These are phyloP conservation scores for Saxophila tyrrhenica DNA, from an alignment of 495 filamentous ascomycete species.

Conservation along the genomic window DNA sequence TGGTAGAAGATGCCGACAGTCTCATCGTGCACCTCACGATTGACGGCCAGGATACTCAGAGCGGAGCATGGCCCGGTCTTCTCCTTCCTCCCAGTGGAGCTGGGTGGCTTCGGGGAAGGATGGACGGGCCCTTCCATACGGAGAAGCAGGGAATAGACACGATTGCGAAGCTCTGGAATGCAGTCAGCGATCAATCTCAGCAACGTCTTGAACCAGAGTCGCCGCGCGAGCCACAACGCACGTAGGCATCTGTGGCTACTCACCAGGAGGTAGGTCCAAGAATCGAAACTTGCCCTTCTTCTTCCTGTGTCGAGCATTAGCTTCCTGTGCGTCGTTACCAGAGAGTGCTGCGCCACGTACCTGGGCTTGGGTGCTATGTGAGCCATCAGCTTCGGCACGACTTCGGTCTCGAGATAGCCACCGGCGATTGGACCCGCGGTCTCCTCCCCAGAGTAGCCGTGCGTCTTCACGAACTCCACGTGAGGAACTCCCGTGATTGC, in stretches of 20 bases:
- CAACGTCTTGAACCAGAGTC: too few relatives aligned
- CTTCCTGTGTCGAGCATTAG: background rate
- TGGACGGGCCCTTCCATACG: constrained; percentile 1
- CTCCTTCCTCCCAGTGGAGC: background rate
- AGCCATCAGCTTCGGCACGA: constrained; percentile 5
- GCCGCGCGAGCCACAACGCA: too few relatives aligned
- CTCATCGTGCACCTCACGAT: constrained; percentile 13
- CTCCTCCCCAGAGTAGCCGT: background rate
- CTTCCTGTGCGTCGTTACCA: background rate
- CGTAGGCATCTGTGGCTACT: too few relatives aligned
- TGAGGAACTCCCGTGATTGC: background rate
- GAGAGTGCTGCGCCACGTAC: background rate
- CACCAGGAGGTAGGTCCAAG: constrained; percentile 14
- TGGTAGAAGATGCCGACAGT: constrained; percentile 14
- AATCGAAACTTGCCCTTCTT: constrained; percentile 4
- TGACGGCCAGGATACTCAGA: constrained; percentile 8
- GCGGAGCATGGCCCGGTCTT: background rate
- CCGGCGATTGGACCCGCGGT: constrained; percentile 7
- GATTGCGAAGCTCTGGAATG: constrained; percentile 20
- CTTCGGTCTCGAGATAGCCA: constrained; percentile 10
- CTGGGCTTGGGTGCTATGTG: background rate
- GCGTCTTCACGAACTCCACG: constrained; percentile 5
- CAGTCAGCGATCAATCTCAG: too few relatives aligned
- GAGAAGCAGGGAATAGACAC: constrained; percentile 10
- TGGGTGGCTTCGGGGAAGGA: constrained; percentile 1